These are phyloP conservation scores for Capsicum baccatum DNA, from an alignment of 257 asterid species.

Conservation along the genomic window DNA sequence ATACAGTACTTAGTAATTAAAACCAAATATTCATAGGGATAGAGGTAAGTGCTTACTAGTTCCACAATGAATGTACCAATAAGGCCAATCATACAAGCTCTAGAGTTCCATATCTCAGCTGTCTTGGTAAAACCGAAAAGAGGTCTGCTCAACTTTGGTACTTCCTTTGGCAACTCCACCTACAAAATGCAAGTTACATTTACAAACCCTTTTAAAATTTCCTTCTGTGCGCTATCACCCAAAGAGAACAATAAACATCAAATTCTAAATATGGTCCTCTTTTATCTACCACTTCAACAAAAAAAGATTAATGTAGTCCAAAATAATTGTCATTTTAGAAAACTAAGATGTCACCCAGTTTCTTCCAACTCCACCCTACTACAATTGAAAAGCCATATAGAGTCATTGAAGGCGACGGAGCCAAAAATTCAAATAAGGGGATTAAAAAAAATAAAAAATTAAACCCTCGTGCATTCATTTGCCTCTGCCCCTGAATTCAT, in stretches of 20 bases:
- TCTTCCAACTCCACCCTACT: too few species aligned
- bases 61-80: conserved; percentile 78
- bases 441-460: too few species aligned
- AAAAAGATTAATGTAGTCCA: too few species aligned
- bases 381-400: too few species aligned
- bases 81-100: conserved; percentile 85
- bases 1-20: neutral
- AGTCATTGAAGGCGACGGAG: too few species aligned
- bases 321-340: too few species aligned
- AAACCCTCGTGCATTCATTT: too few species aligned
- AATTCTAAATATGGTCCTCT: neutral
- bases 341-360: too few species aligned
- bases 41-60: conserved; percentile 48
- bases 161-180: conserved; percentile 75
- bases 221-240: neutral
- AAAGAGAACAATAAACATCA: neutral
- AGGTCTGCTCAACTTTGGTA: conserved; percentile 72
- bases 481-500: too few species aligned
- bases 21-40: neutral
- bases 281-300: neutral
- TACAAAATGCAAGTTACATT: conserved; percentile 13
- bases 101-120: conserved; percentile 90
- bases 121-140: conserved; percentile 79
- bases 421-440: too few species aligned
- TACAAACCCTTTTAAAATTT: neutral